Base-by-base conservation (phyloP, 2,329 filamentous ascomycete species). In the Ceratocystiopsis sp. region DNA sequence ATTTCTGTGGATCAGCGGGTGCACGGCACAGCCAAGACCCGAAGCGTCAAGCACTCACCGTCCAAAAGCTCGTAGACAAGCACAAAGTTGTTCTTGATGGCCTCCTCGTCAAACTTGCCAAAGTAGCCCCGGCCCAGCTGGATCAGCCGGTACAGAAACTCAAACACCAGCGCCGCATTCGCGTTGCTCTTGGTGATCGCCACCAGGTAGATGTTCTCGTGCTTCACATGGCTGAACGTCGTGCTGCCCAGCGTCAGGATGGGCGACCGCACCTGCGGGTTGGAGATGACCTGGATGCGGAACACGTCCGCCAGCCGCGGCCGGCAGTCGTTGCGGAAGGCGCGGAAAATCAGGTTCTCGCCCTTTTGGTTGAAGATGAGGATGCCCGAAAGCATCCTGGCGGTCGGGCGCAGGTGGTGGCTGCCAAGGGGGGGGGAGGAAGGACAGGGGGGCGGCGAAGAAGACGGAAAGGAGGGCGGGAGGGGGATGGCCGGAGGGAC, bases 1-100 rank as follows among this genome's bases (percentile, higher is more conserved):
- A 98, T 95, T 66, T 98, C 91, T 10, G 53, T 38, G 35, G 17
- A 46, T 57, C 21, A 52, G 46, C 29, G 5, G 16, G 3, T 16
- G 21, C 14, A 32, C 17, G 37, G 16, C 18, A 16, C 37, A 39
- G 5, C 25, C 3, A 21, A 21, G 12, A 32, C 29, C 18, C n/a
- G 15, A 38, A 4, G 13, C 38, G 16, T 13, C 21, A 3, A 32
- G 16, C 18, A 57, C 66, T 49, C 58, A 91, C 84, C 84, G 61
- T 98, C 91, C 44, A 98, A 67, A 45, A 98, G 73, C 70, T 98
- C 91, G 63, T 98, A 98, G 35, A 98, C 86, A 52, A 98, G 70
- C 50, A 98, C 91, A 66, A 98, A 98, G 68, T 98, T 98, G 66
- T 95, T 96, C 79, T 98, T 98, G 54, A 98, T 89, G 45, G 91